These are phyloP conservation scores for Colletotrichum tropicale DNA, from an alignment of 2,329 filamentous ascomycete genomes.

Conservation along the genomic window DNA sequence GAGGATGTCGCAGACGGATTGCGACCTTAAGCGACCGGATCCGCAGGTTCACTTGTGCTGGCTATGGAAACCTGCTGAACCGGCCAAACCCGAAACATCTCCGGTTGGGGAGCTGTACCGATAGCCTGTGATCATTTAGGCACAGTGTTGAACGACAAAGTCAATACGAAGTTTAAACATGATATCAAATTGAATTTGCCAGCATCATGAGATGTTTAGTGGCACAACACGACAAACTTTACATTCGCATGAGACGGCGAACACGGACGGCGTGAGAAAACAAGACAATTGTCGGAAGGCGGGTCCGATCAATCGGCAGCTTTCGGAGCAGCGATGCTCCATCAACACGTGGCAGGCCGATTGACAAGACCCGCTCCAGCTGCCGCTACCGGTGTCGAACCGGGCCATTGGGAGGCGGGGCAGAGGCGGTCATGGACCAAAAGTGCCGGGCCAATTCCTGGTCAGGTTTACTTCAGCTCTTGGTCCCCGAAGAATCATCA, in stretches of 20 bases:
- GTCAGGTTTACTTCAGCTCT: neutral
- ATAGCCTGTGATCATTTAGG: neutral
- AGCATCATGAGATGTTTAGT: neutral
- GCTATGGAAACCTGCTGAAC: neutral
- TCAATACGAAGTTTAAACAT: neutral
- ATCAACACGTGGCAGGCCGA: constrained; percentile 5
- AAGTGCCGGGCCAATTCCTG: neutral
- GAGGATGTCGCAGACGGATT: neutral
- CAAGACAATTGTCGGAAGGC: neutral
- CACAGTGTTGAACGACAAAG: neutral
- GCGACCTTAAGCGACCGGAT: neutral
- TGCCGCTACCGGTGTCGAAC: neutral
- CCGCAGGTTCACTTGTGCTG: neutral
- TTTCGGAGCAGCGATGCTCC: constrained; percentile 2
- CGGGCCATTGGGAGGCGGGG: neutral
- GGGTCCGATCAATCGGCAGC: neutral
- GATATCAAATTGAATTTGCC: neutral
- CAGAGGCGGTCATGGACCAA: no score
- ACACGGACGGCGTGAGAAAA: neutral
- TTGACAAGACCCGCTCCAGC: neutral
- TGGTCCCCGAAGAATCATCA: neutral
- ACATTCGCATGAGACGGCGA: neutral
- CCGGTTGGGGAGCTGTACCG: neutral
- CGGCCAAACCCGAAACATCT: neutral
- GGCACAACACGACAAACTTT: neutral